Percentiles rank a stretch among this genome's conserved stretches.
Evolutionary conservation across 2,329 filamentous ascomycete genomes (phyloP).

Genomic region (Colletotrichum musicola): DNA sequence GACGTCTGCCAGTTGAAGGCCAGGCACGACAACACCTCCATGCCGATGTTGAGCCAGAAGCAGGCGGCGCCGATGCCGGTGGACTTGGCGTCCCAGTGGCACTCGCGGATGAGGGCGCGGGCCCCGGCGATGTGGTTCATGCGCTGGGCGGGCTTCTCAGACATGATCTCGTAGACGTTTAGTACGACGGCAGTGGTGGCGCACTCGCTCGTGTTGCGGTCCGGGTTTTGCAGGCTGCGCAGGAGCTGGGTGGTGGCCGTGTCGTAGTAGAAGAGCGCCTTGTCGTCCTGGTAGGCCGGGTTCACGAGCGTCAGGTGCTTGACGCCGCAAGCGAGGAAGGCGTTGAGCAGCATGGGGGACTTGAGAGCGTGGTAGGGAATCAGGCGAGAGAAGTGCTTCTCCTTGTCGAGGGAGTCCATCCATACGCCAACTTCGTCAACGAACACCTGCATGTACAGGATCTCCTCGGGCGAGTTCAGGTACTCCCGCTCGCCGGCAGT

Average conservation of each 20-base stretch:
- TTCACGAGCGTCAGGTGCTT: conserved; percentile 82
- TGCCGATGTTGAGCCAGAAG: conserved; percentile 93
- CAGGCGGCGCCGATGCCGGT: conserved; percentile 86
- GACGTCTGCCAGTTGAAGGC: conserved; percentile 88
- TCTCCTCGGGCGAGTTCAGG: conserved; percentile 80
- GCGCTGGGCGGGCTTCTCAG: conserved; percentile 79
- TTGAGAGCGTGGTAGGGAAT: conserved; percentile 86
- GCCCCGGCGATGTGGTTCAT: conserved; percentile 93
- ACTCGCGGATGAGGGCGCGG: conserved; percentile 88
- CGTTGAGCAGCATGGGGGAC: conserved; percentile 90
- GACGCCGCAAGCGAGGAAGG: conserved; percentile 88
- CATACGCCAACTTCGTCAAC: conserved; percentile 90
- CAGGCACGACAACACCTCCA: conserved; percentile 90
- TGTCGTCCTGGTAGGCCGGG: conserved; percentile 77
- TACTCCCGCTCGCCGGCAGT: conserved; percentile 65
- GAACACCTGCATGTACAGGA: conserved; percentile 92
- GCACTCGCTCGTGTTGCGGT: conserved; percentile 86
- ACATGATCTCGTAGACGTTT: conserved; percentile 95
- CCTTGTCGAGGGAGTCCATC: conserved; percentile 92
- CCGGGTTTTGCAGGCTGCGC: conserved; percentile 83
- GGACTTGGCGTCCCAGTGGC: conserved; percentile 85
- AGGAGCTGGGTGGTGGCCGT: conserved; percentile 84
- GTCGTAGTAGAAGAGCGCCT: conserved; percentile 86
- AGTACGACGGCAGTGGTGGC: conserved; percentile 89
- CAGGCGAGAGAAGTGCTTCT: conserved; percentile 87